Conservation (phyloP, 768 basidiomycete genomes). For the Agrocybe pediades region DNA sequence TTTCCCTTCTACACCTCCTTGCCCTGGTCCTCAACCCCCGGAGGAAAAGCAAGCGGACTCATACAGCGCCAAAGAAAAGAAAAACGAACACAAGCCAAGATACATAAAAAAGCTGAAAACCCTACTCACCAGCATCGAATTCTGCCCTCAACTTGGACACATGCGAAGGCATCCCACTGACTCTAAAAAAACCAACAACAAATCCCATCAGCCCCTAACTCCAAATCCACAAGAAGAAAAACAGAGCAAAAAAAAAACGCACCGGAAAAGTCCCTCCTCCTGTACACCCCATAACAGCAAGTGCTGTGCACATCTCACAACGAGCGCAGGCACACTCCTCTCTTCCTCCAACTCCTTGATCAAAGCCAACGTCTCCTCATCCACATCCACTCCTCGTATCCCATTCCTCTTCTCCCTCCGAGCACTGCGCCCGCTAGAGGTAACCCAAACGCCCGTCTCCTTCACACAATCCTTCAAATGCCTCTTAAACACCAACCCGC, state of each 20-base stretch:
- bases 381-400: slow-evolving; percentile 2
- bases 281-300: slow-evolving; percentile 80
- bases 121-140: slow-evolving; percentile 73
- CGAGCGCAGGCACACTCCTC: slow-evolving; percentile 68
- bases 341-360: slow-evolving; percentile 49
- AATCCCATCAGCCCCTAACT: slow-evolving; percentile 6
- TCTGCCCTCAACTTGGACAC: slow-evolving; percentile 72
- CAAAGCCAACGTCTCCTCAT: slow-evolving; percentile 23
- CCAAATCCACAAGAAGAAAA: not conserved
- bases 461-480: slow-evolving; percentile 42
- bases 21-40: too few species aligned
- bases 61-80: not conserved
- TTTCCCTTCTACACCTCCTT: not conserved
- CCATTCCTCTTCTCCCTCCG: slow-evolving; percentile 12
- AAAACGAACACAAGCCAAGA: slow-evolving; percentile 2
- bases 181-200: slow-evolving; percentile 42
- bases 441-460: slow-evolving; percentile 26
- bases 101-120: slow-evolving; percentile 2
- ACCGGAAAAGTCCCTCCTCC: slow-evolving; percentile 89
- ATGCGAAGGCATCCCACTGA: slow-evolving; percentile 84
- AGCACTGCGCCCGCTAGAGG: slow-evolving; percentile 2
- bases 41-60: too few species aligned
- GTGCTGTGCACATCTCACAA: slow-evolving; percentile 84
- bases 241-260: slow-evolving; percentile 29
- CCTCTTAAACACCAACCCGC: slow-evolving; percentile 69